Conservation (phyloP, 106 monocot genomes). For the Acorus gramineus region DNA sequence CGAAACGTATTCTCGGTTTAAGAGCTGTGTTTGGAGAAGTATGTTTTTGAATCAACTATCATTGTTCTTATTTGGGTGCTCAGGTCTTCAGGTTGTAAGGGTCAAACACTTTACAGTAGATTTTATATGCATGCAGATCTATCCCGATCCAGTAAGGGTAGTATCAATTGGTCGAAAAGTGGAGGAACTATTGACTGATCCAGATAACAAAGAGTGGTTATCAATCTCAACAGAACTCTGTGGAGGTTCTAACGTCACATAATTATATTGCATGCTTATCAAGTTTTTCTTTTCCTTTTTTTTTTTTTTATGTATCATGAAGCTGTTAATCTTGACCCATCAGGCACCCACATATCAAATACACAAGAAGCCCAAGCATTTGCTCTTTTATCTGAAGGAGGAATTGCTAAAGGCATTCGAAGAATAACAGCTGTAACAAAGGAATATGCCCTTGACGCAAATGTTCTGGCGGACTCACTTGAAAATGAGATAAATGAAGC, state of each 20-base stretch:
- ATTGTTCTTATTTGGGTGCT: not conserved
- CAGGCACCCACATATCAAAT: constrained; percentile 94
- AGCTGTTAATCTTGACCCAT: not conserved
- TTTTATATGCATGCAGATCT: constrained; percentile 32
- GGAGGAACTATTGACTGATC: constrained; percentile 63
- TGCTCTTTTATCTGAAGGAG: constrained; percentile 93
- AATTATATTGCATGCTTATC: not conserved
- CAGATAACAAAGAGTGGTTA: constrained; percentile 68
- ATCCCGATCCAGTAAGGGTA: constrained; percentile 91
- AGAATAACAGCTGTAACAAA: constrained; percentile 92
- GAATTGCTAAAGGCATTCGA: constrained; percentile 93
- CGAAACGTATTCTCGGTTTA: constrained; percentile 57
- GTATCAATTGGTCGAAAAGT: constrained; percentile 86
- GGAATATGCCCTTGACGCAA: constrained; percentile 61
- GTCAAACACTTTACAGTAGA: too few relatives aligned
- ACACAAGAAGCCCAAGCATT: constrained; percentile 92
- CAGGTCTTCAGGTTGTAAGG: too few relatives aligned
- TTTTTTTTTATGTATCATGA: constrained; percentile 6
- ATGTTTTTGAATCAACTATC: constrained; percentile 2
- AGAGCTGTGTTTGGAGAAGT: constrained; percentile 98
- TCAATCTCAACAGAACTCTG: constrained; percentile 89
- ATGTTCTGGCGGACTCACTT: constrained; percentile 50
- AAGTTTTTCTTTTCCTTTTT: constrained; percentile 2
- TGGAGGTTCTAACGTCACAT: constrained; percentile 46
- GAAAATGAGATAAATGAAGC: constrained; percentile 54